Base-by-base conservation (phyloP, 129 eudicot species). In the Flaveria bidentis region DNA sequence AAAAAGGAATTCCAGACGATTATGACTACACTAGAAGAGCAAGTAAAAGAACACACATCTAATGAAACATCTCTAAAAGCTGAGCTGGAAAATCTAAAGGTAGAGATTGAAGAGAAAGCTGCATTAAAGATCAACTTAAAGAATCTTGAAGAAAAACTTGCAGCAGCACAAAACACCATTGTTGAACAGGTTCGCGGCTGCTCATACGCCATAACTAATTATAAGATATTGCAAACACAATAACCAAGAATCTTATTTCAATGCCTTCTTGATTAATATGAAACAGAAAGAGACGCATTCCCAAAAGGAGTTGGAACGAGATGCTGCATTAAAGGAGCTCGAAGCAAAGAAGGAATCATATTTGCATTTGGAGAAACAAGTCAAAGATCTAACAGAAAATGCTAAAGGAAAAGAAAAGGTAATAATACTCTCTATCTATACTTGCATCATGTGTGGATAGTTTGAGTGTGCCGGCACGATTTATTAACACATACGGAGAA, bases 351-450 rank as follows among this genome's bases (percentile, higher is more conserved):
- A 74, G 76, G 85, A 87, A 39, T 82, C 87, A 33, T 69, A 84
- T 39, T 12, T 63, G 8, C 76, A 79, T 62, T 60, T 88, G 56
- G 89, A 89, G 76, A 84, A 85, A 49, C 87, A 88, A 83, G 68
- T 90, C 62, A 86, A 88, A 80, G 98, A 93, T 70, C 90, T 82
- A 82, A 58, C 84, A 82, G 83, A 69, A 50, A 87, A 82, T 47
- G 81, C 87, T 65, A 84, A 85, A 83, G 79, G 79, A 4, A 84
- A 84, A 83, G 88, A 88, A 84, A 82, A 82, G 90, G 97, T 88
- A 69, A 78, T 87, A 69, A 78, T 63, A 41, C 17, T 52, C 45
- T 57, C 71, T 23, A 44, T 69, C 28, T 76, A 20, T 56, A 79
- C 74, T 45, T 69, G 22, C 69, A 17, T 64, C 47, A 65, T 58